These are phyloP conservation scores for Neurospora sp. DNA, from an alignment of 2,329 filamentous ascomycete genomes.

Conservation along the genomic window DNA sequence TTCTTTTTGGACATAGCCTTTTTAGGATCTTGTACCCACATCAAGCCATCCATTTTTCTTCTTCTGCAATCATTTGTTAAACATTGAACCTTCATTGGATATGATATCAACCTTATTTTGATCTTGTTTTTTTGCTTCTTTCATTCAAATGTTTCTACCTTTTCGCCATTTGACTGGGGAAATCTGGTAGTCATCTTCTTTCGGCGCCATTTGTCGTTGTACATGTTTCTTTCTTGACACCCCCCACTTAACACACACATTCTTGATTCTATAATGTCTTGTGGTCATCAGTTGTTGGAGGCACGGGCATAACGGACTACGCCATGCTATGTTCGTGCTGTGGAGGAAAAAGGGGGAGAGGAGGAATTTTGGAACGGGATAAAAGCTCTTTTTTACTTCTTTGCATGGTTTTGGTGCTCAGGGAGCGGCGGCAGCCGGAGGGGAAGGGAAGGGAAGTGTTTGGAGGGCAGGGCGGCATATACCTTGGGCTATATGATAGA, in stretches of 20 bases:
- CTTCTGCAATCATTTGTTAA: background rate
- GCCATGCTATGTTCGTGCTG: background rate
- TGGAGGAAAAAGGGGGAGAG: background rate
- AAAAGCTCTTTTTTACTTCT: background rate
- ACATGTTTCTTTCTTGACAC: background rate
- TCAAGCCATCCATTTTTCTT: background rate
- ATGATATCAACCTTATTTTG: background rate
- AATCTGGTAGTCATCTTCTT: background rate
- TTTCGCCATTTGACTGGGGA: background rate
- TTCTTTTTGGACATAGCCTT: slow-evolving; percentile 1
- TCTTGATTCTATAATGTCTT: background rate
- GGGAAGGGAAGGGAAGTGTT: background rate
- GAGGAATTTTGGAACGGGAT: background rate
- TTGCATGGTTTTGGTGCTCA: background rate
- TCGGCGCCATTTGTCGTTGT: background rate
- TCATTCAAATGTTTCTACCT: background rate
- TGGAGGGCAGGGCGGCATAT: background rate
- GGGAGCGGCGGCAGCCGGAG: background rate
- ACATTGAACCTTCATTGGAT: background rate
- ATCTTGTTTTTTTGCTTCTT: background rate
- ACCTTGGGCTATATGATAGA: background rate
- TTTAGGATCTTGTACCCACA: background rate
- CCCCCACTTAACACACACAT: background rate
- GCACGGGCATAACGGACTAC: background rate
- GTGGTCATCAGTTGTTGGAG: background rate